phyloP scores from a whole-genome alignment of 2,329 filamentous ascomycete species.

The Gyromitra esculenta region DNA sequence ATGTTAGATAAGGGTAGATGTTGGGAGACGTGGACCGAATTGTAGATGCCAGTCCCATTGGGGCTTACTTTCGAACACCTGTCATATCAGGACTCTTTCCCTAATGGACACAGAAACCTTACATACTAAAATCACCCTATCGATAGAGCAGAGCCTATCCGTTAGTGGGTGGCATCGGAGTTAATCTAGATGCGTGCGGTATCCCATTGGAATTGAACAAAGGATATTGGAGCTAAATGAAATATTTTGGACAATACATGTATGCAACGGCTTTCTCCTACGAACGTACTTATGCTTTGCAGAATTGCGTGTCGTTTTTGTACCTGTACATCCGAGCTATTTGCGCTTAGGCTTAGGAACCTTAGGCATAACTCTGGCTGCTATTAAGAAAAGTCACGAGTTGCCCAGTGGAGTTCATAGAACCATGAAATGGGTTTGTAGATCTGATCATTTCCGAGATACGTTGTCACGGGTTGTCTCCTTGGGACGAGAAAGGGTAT shows the following conservation, averaged over 20 bases:
- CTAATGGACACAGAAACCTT: not conserved
- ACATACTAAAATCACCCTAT: slow-evolving; percentile 11
- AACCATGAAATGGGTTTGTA: slow-evolving; percentile 11
- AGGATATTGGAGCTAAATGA: slow-evolving; percentile 19
- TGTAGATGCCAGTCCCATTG: slow-evolving; percentile 9
- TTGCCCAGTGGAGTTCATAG: not conserved
- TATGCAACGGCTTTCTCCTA: slow-evolving; percentile 19
- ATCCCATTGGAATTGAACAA: slow-evolving; percentile 28
- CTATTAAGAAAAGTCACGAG: slow-evolving; percentile 7
- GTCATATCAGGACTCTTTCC: slow-evolving; percentile 26
- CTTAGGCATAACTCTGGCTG: not conserved
- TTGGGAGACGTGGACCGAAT: slow-evolving; percentile 37
- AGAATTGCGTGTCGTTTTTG: slow-evolving; percentile 13
- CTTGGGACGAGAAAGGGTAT: slow-evolving; percentile 8
- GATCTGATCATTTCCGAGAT: slow-evolving; percentile 29
- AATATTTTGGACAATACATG: not conserved
- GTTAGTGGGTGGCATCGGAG: slow-evolving; percentile 14
- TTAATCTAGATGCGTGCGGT: slow-evolving; percentile 18
- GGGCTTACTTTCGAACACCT: slow-evolving; percentile 23
- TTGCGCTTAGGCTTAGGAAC: slow-evolving; percentile 3
- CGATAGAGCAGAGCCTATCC: slow-evolving; percentile 22
- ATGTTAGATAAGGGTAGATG: slow-evolving; percentile 16
- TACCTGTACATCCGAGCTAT: slow-evolving; percentile 26
- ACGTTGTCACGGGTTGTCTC: slow-evolving; percentile 32
- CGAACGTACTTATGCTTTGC: slow-evolving; percentile 18